A percentile compares a stretch with the other conserved stretches of the same genome.
These are phyloP conservation scores for Collybia sordida DNA, from an alignment of 768 basidiomycete genomes.

Conservation along the genomic window DNA sequence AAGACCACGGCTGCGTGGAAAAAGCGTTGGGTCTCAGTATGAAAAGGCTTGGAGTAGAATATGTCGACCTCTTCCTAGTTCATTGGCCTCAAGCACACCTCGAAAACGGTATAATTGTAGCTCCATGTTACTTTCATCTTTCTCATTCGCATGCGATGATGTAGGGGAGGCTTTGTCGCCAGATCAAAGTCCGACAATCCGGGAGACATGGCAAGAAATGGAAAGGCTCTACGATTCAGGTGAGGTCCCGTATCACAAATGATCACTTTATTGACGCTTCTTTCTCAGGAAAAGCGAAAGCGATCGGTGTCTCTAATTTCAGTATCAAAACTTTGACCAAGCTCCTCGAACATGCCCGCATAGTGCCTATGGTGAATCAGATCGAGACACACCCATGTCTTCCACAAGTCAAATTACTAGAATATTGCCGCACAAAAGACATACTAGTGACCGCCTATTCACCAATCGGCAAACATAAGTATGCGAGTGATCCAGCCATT, in stretches of 20 bases:
- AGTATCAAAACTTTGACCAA: conserved; percentile 35
- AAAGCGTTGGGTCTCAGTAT: conserved; percentile 33
- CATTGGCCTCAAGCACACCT: conserved; percentile 34
- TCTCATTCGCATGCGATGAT: too few species aligned
- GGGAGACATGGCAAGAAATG: conserved; percentile 41
- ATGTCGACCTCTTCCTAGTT: conserved; percentile 50
- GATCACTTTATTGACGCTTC: neutral
- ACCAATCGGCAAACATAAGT: conserved; percentile 34
- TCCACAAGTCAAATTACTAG: conserved; percentile 39
- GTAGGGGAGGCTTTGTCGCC: conserved; percentile 16
- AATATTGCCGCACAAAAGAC: conserved; percentile 40
- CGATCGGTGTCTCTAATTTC: conserved; percentile 55
- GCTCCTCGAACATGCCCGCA: conserved; percentile 33
- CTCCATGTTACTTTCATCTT: neutral
- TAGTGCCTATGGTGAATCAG: conserved; percentile 40
- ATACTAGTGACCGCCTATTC: conserved; percentile 48
- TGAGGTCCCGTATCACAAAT: conserved; percentile 10
- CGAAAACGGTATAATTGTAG: conserved; percentile 13
- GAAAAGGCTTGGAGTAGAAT: conserved; percentile 32
- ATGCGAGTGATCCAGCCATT: conserved; percentile 22
- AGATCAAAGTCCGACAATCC: conserved; percentile 25
- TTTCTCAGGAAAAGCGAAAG: conserved; percentile 28
- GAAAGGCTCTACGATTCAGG: conserved; percentile 36
- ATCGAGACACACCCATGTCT: conserved; percentile 47
- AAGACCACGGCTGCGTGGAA: conserved; percentile 32